Conservation (phyloP, 2,329 filamentous ascomycete species). For the Periconia digitata region DNA sequence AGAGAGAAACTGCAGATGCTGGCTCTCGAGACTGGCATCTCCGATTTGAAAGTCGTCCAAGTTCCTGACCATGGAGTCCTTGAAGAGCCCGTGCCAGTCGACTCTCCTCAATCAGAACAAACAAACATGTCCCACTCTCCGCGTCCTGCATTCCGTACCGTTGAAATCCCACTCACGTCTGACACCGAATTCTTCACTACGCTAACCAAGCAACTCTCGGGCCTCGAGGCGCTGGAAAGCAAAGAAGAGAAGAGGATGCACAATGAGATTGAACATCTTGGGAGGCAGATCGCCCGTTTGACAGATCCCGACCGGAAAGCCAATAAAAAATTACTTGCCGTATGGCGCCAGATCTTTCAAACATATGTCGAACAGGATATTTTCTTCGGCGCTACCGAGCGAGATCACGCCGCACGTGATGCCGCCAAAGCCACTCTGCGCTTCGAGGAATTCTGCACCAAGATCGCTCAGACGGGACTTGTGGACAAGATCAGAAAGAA, state of each 20-base stretch:
- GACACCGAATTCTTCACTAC: slow-evolving; percentile 80
- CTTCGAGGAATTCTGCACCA: slow-evolving; percentile 71
- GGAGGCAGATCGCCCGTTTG: slow-evolving; percentile 64
- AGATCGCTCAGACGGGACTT: slow-evolving; percentile 63
- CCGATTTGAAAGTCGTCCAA: slow-evolving; percentile 36
- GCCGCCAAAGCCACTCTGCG: slow-evolving; percentile 67
- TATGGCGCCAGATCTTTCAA: slow-evolving; percentile 81
- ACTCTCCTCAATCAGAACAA: slow-evolving; percentile 9
- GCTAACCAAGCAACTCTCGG: slow-evolving; percentile 69
- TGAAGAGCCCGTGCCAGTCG: slow-evolving; percentile 26
- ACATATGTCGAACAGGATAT: slow-evolving; percentile 77
- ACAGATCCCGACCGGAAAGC: slow-evolving; percentile 66
- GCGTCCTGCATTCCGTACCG: slow-evolving; percentile 40
- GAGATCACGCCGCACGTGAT: slow-evolving; percentile 67
- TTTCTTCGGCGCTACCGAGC: slow-evolving; percentile 79
- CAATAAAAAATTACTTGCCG: slow-evolving; percentile 65
- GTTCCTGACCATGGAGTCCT: slow-evolving; percentile 41
- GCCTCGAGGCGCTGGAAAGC: slow-evolving; percentile 68
- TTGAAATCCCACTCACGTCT: slow-evolving; percentile 77
- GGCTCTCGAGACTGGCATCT: slow-evolving; percentile 51
- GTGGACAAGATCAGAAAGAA: slow-evolving; percentile 64
- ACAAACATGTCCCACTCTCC: not conserved
- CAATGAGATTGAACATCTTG: slow-evolving; percentile 64
- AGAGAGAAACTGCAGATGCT: slow-evolving; percentile 64
- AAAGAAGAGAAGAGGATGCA: slow-evolving; percentile 67